These are phyloP conservation scores for Paramyrothecium roridum DNA, from an alignment of 2,329 filamentous ascomycete species.

Conservation along the genomic window DNA sequence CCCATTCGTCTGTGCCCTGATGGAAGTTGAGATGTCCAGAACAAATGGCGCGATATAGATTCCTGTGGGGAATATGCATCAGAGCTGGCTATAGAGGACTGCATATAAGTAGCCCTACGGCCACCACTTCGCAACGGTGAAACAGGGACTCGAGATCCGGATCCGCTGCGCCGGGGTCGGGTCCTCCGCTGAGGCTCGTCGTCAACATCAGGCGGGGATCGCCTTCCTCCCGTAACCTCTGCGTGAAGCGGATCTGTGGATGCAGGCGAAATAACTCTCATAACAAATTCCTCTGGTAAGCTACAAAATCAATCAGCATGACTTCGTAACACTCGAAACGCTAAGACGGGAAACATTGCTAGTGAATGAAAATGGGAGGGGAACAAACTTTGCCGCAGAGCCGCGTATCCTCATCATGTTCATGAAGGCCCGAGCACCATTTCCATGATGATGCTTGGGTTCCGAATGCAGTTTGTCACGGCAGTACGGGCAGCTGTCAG, in stretches of 20 bases:
- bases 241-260: not conserved
- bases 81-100: not conserved
- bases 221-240: not conserved
- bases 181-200: not conserved
- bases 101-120: not conserved
- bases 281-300: not conserved
- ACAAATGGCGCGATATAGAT: not conserved
- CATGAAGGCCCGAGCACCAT: slow-evolving; percentile 21
- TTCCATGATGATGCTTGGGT: slow-evolving; percentile 15
- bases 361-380: not conserved
- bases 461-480: slow-evolving; percentile 58
- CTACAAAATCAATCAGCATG: not conserved
- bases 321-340: not conserved
- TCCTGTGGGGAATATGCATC: not conserved
- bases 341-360: not conserved
- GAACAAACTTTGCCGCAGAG: not conserved
- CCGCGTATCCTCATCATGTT: slow-evolving; percentile 25
- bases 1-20: not conserved
- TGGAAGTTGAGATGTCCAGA: not conserved
- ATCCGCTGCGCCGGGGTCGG: not conserved
- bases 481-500: slow-evolving; percentile 63
- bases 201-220: not conserved
- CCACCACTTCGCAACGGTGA: not conserved
- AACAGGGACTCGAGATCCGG: not conserved
- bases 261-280: not conserved